Percentiles rank a stretch among this genome's conserved stretches.
phyloP scores from a whole-genome alignment of 192 early-diverging fungal species.

The Geosiphon pyriformis region DNA sequence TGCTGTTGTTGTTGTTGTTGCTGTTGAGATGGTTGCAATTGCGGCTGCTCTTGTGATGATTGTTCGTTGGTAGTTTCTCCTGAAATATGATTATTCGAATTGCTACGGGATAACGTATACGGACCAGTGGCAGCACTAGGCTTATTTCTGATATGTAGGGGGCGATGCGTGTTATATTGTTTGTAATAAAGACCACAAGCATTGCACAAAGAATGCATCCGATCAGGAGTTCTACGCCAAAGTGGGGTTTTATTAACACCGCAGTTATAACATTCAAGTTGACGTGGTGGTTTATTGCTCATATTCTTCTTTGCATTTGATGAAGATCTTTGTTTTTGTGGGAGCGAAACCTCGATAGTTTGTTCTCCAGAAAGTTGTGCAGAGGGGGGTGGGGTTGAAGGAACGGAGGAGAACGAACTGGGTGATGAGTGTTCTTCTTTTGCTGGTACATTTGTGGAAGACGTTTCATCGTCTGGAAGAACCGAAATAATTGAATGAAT shows the following conservation, averaged over 20 bases:
- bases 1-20: slow-evolving; percentile 14
- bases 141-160: slow-evolving; percentile 53
- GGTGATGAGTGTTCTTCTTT: not conserved
- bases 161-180: slow-evolving; percentile 54
- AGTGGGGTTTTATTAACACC: slow-evolving; percentile 69
- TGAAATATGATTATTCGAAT: not conserved
- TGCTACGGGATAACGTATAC: slow-evolving; percentile 32
- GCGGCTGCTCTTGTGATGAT: slow-evolving; percentile 16
- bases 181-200: slow-evolving; percentile 72
- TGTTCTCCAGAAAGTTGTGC: not conserved
- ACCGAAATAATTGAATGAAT: not conserved
- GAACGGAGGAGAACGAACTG: not conserved
- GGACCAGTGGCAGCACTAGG: slow-evolving; percentile 33
- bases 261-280: slow-evolving; percentile 69
- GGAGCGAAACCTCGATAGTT: not conserved
- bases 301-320: slow-evolving; percentile 38
- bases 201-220: slow-evolving; percentile 77
- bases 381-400: not conserved
- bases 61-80: not conserved
- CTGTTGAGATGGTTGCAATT: not conserved
- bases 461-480: not conserved
- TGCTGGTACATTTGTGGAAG: slow-evolving; percentile 1
- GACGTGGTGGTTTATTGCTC: slow-evolving; percentile 39
- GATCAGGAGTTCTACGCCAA: slow-evolving; percentile 74
- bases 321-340: slow-evolving; percentile 24